Percentiles rank a stretch among this genome's conserved stretches.
These are phyloP conservation scores for Xenosphaeropsis pyriputrescens DNA, from an alignment of 2,329 filamentous ascomycete species.

Conservation along the genomic window DNA sequence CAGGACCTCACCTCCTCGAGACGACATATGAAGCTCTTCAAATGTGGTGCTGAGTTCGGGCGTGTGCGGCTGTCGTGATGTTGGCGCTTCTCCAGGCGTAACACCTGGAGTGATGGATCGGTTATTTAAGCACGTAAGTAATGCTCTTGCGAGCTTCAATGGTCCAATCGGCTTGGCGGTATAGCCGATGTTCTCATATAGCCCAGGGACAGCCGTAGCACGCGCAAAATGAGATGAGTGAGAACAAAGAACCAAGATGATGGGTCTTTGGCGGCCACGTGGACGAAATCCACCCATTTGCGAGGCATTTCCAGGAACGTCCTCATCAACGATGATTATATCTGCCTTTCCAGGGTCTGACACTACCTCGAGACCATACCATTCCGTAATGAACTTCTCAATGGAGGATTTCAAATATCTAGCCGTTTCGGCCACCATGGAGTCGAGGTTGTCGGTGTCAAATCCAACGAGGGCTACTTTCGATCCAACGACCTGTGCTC, in stretches of 20 bases:
- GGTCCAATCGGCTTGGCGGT: conserved; percentile 17
- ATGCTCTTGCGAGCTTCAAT: conserved; percentile 16
- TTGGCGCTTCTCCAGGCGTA: conserved; percentile 1
- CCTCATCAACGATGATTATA: conserved; percentile 15
- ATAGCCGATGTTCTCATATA: conserved; percentile 12
- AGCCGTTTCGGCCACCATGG: conserved; percentile 8
- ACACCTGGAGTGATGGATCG: conserved; percentile 7
- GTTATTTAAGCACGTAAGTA: conserved; percentile 12
- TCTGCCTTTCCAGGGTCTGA: conserved; percentile 9
- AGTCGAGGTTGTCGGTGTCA: conserved; percentile 8
- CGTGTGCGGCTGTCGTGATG: conserved; percentile 2
- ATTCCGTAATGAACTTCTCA: conserved; percentile 13
- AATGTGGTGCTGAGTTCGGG: conserved; percentile 13
- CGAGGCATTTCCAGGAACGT: conserved; percentile 5
- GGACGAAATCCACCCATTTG: conserved; percentile 4
- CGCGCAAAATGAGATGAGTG: conserved; percentile 13
- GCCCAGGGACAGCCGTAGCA: conserved; percentile 2
- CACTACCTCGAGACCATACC: conserved; percentile 17
- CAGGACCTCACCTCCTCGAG: conserved; percentile 11
- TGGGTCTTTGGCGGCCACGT: conserved; percentile 4
- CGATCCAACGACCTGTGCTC: conserved; percentile 7
- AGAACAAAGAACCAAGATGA: conserved; percentile 15
- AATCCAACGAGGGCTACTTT: conserved; percentile 15
- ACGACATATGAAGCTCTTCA: conserved; percentile 12
- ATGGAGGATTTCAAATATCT: conserved; percentile 12